Evolutionary conservation across 2,329 filamentous ascomycete genomes (phyloP).

Genomic region (Colletotrichum liriopes): DNA sequence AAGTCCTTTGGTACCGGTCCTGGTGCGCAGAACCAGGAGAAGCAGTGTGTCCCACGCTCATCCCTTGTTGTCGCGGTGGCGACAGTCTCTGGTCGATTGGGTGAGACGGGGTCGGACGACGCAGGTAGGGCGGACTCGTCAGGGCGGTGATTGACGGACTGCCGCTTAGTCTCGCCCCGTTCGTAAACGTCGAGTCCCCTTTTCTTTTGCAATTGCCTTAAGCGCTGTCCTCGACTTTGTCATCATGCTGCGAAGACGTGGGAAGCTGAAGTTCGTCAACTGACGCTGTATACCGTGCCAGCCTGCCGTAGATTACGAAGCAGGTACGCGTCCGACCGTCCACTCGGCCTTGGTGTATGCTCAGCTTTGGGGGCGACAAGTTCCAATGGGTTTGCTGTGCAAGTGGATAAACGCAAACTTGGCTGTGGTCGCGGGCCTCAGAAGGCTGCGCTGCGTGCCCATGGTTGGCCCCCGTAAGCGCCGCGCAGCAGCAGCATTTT

Average conservation of each 20-base stretch:
- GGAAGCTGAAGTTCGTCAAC: neutral
- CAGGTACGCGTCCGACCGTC: conserved; percentile 20
- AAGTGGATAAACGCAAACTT: conserved; percentile 10
- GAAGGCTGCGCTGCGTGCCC: conserved; percentile 6
- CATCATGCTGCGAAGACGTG: neutral
- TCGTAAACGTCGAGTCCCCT: neutral
- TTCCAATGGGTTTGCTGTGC: conserved; percentile 15
- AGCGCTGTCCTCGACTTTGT: conserved; percentile 3
- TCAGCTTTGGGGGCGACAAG: conserved; percentile 32
- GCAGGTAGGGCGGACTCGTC: conserved; percentile 29
- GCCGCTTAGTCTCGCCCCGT: conserved; percentile 20
- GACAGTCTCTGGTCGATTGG: conserved; percentile 25
- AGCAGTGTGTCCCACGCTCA: conserved; percentile 2
- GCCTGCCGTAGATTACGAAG: conserved; percentile 29
- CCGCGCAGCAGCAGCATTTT: conserved; percentile 10
- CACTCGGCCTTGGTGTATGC: conserved; percentile 1
- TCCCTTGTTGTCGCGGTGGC: conserved; percentile 32
- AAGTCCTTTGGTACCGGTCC: conserved; percentile 3
- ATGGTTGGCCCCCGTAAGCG: conserved; percentile 41
- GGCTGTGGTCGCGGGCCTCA: conserved; percentile 8
- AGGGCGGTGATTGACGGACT: conserved; percentile 40
- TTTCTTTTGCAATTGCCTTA: neutral
- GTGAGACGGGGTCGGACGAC: conserved; percentile 9
- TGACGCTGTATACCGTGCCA: conserved; percentile 3
- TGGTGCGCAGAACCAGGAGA: neutral